Evolutionary conservation across 2,329 filamentous ascomycete species (phyloP).

Genomic region (Dactylellina leptospora): DNA sequence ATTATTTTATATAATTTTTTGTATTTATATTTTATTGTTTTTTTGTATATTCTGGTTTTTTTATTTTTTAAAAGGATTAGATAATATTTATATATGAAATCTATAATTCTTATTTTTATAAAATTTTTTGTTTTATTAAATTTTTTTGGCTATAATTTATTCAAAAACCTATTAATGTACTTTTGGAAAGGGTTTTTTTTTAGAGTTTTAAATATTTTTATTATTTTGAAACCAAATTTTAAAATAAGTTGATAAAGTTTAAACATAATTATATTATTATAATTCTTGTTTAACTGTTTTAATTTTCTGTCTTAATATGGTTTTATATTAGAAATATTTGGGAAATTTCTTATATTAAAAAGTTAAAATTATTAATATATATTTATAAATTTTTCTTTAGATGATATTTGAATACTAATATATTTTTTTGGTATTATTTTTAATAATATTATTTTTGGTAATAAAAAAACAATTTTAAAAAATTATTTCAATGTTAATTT

Average conservation of each 20-base stretch:
- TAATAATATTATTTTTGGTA: not conserved
- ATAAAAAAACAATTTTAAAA: not conserved
- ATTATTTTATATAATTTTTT: constrained; percentile 7
- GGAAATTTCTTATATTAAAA: constrained; percentile 14
- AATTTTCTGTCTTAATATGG: constrained; percentile 10
- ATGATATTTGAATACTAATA: not conserved
- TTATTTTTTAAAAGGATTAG: not conserved
- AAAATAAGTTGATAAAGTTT: not conserved
- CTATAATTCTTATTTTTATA: not conserved
- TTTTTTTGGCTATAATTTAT: constrained; percentile 6
- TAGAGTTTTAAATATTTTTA: not conserved
- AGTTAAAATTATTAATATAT: constrained; percentile 13
- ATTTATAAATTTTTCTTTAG: not conserved
- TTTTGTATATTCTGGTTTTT: not conserved
- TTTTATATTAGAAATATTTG: not conserved
- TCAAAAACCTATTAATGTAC: constrained; percentile 5
- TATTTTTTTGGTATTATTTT: not conserved
- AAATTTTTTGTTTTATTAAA: not conserved
- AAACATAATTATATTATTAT: constrained; percentile 1
- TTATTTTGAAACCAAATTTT: not conserved
- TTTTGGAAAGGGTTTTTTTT: not conserved
- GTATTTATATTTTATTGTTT: constrained; percentile 1
- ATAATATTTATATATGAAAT: not conserved
- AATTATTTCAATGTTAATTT: not conserved
- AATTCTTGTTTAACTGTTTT: not conserved